Percentiles rank a stretch among this genome's conserved stretches.
Evolutionary conservation across 768 basidiomycete genomes (phyloP).

Genomic region (Boletus rubescentipes): DNA sequence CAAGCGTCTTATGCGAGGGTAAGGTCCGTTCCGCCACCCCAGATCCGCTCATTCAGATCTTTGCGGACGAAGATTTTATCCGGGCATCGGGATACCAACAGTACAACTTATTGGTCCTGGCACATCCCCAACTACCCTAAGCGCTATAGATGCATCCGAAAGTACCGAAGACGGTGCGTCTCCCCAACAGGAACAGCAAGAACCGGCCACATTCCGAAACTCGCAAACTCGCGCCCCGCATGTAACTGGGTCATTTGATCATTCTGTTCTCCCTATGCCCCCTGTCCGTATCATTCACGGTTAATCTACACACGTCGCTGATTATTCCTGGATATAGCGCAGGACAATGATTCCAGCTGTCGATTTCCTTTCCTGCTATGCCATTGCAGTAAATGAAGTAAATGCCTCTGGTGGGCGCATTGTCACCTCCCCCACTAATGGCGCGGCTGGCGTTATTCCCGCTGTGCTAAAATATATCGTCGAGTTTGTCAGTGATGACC

Average conservation of each 20-base stretch:
- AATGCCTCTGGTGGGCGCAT: slow-evolving; percentile 92
- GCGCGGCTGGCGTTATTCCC: slow-evolving; percentile 92
- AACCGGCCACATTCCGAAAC: neutral
- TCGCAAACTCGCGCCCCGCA: slow-evolving; percentile 30
- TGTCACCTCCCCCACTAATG: slow-evolving; percentile 93
- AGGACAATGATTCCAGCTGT: slow-evolving; percentile 89
- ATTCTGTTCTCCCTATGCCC: slow-evolving; percentile 77
- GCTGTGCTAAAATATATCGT: slow-evolving; percentile 87
- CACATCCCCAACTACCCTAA: slow-evolving; percentile 12
- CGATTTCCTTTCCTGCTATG: slow-evolving; percentile 92
- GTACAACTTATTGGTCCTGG: slow-evolving; percentile 37
- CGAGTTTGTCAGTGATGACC: slow-evolving; percentile 92
- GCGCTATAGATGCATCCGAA: slow-evolving; percentile 27
- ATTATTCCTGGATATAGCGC: slow-evolving; percentile 43
- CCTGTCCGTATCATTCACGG: slow-evolving; percentile 51
- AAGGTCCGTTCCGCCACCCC: slow-evolving; percentile 8
- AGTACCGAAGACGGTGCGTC: neutral
- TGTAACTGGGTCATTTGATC: slow-evolving; percentile 77
- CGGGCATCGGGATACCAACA: slow-evolving; percentile 41
- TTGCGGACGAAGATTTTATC: slow-evolving; percentile 47
- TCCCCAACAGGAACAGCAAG: slow-evolving; percentile 3
- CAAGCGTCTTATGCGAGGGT: slow-evolving; percentile 88
- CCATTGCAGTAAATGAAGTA: slow-evolving; percentile 93
- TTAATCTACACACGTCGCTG: neutral
- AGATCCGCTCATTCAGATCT: slow-evolving; percentile 12